Evolutionary conservation across 2,329 filamentous ascomycete genomes (phyloP), one percentile per base, ranked within the genome.

Genomic region (Alternaria sp.): DNA sequence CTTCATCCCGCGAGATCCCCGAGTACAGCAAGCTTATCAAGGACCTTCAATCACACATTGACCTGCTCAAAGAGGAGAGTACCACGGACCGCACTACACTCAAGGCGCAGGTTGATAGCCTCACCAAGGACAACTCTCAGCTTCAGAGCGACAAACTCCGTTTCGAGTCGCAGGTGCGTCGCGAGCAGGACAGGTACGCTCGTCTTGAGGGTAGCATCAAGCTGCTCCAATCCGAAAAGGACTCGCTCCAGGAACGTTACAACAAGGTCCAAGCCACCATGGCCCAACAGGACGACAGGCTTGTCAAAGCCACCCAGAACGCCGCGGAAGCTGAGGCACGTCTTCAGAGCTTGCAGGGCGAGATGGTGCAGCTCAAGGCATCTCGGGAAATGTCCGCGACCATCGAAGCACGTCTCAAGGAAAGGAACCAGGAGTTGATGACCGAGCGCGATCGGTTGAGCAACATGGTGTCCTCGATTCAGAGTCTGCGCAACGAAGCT

Each of bases 351-450:
- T 87, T 97, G 80, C 91, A 94, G 56, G 94, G 93, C 68, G 96
- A 99, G 78, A 93, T 90, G 58, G 90, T 94, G 15, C 97, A 98
- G 75, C 87, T 97, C 33, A 97, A 97, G 79, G 94, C 95, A 0
- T 95, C 98, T 80, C 97, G 97, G 82, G 92, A 93, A 41, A 85
- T 99, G 10, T 97, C 92, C 92, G 97, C 96, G 82, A 93, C 91
- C 60, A 97, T 97, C 33, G 94, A 98, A 77, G 90, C 92, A 67
- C 90, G 96, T 56, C 85, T 98, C 46, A 91, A 88, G 66, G 93
- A 96, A 72, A 94, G 98, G 75, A 97, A 96, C 68, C 93, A 97
- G 75, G 88, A 84, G 20, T 84, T 98, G 12, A 87, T 92, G 45
- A 92, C 96, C 64, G 96, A 99, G 78, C 92, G 94, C 68, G 88